Percentiles rank a stretch among this genome's conserved stretches.
Evolutionary conservation across 1,139 yeast species (phyloP).

Genomic region (Williopsis jadinii): DNA sequence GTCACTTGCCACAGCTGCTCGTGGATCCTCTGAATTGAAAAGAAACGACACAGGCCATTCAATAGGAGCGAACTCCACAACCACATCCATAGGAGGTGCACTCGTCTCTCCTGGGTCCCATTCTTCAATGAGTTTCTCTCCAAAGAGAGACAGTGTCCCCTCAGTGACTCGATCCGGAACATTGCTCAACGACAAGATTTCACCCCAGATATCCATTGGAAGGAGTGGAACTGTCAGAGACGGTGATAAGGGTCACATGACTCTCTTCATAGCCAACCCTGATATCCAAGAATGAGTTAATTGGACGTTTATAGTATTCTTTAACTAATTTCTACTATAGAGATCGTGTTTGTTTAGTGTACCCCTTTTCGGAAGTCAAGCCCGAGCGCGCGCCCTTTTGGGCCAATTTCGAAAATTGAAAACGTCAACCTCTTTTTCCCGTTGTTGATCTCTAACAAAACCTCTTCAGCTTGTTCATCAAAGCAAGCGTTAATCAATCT

Average conservation of each 20-base stretch:
- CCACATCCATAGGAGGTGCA: conserved; percentile 2
- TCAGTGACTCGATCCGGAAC: conserved; percentile 17
- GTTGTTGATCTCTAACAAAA: no score
- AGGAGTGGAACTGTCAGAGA: conserved; percentile 26
- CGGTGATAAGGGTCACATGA: conserved; percentile 28
- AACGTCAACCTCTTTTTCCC: no score
- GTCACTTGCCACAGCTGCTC: conserved; percentile 1
- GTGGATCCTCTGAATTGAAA: conserved; percentile 12
- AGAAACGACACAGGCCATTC: conserved; percentile 11
- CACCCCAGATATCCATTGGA: conserved; percentile 12
- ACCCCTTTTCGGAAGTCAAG: no score
- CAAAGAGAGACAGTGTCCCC: conserved; percentile 1
- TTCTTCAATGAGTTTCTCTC: conserved; percentile 8
- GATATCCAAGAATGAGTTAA: conserved; percentile 33
- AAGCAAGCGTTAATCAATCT: no score
- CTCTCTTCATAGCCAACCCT: conserved; percentile 67
- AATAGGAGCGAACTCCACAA: conserved; percentile 2
- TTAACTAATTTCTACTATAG: not conserved
- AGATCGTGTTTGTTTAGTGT: no score
- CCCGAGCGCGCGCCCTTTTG: no score
- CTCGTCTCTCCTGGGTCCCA: conserved; percentile 7
- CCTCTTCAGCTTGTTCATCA: no score
- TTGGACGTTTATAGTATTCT: not conserved
- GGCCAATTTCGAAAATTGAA: no score
- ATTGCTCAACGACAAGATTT: conserved; percentile 9